A percentile compares a stretch with the other conserved stretches of the same genome.
These are phyloP conservation scores for Zalerion maritima DNA, from an alignment of 495 filamentous ascomycete genomes.

Conservation along the genomic window DNA sequence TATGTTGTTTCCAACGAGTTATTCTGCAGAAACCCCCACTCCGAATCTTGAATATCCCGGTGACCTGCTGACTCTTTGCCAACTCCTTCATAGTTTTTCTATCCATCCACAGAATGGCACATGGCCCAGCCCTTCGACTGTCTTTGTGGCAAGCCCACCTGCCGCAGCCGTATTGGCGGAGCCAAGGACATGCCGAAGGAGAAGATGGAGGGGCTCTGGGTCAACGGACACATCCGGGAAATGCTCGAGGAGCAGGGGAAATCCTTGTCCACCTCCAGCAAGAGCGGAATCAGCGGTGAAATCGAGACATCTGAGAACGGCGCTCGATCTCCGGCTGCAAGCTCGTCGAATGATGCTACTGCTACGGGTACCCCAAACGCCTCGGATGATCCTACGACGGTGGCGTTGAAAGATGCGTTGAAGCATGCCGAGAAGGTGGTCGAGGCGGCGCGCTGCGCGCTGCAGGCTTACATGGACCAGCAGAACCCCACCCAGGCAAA, in stretches of 20 bases:
- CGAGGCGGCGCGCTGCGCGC: slow-evolving; percentile 18
- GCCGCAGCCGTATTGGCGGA: slow-evolving; percentile 37
- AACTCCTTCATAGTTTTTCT: slow-evolving; percentile 42
- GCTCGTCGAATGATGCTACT: slow-evolving; percentile 4
- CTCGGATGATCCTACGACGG: slow-evolving; percentile 9
- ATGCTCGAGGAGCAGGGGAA: slow-evolving; percentile 29
- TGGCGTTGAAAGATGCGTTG: slow-evolving; percentile 19
- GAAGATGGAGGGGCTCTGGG: slow-evolving; percentile 32
- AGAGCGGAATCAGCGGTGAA: slow-evolving; percentile 6
- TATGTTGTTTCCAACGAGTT: no score
- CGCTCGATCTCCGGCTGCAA: slow-evolving; percentile 1
- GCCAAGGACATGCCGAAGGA: slow-evolving; percentile 34
- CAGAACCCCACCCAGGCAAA: no score
- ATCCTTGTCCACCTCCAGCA: slow-evolving; percentile 1
- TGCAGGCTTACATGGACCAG: slow-evolving; percentile 20
- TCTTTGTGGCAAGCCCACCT: slow-evolving; percentile 37
- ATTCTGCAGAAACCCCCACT: slow-evolving; percentile 6
- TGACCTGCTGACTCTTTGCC: background rate
- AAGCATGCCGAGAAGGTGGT: slow-evolving; percentile 24
- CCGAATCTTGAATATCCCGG: slow-evolving; percentile 1
- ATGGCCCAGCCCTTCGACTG: slow-evolving; percentile 65
- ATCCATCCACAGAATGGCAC: slow-evolving; percentile 60
- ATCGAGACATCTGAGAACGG: slow-evolving; percentile 7
- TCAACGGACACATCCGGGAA: slow-evolving; percentile 41
- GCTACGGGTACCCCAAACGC: background rate